phyloP scores from a whole-genome alignment of 371 early-diverging fungal genomes.

The Rhizopus stolonifer region DNA sequence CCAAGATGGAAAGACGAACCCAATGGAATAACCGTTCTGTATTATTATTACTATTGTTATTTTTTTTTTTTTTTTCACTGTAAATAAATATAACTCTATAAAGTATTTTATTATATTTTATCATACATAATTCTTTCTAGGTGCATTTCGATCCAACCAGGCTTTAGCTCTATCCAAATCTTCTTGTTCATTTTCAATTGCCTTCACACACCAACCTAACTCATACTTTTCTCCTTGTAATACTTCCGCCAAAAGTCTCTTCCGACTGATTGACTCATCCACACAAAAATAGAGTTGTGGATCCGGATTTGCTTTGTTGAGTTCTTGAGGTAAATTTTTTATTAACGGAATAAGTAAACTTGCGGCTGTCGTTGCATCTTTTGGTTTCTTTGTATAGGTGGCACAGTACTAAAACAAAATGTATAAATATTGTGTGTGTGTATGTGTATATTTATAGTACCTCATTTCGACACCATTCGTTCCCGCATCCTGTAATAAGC shows the following conservation, averaged over 20 bases:
- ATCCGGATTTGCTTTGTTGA: conserved; percentile 23
- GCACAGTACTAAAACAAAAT: conserved; percentile 76
- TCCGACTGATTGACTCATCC: conserved; percentile 55
- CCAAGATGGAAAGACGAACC: conserved; percentile 39
- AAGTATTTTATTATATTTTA: no score
- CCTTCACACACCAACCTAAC: conserved; percentile 72
- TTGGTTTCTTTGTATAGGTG: conserved; percentile 44
- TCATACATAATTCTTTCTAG: conserved; percentile 20
- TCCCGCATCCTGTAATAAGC: conserved; percentile 76
- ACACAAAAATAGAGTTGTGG: conserved; percentile 67
- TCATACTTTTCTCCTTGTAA: conserved; percentile 42
- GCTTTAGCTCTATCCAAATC: conserved; percentile 54
- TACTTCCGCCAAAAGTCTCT: conserved; percentile 54
- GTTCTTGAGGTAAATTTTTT: conserved; percentile 33
- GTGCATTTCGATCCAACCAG: conserved; percentile 66
- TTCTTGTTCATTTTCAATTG: conserved; percentile 55
- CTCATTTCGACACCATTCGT: conserved; percentile 68
- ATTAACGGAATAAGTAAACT: conserved; percentile 56
- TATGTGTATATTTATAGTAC: no score
- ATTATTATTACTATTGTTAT: no score
- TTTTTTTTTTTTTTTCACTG: no score
- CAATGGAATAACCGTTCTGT: conserved; percentile 28
- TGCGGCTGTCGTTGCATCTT: conserved; percentile 76
- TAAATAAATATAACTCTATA: no score
- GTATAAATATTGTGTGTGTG: no score